A percentile compares a stretch with the other conserved stretches of the same genome.
These are phyloP conservation scores for Passiflora organensis DNA, from an alignment of 345 rosid genomes.

Conservation along the genomic window DNA sequence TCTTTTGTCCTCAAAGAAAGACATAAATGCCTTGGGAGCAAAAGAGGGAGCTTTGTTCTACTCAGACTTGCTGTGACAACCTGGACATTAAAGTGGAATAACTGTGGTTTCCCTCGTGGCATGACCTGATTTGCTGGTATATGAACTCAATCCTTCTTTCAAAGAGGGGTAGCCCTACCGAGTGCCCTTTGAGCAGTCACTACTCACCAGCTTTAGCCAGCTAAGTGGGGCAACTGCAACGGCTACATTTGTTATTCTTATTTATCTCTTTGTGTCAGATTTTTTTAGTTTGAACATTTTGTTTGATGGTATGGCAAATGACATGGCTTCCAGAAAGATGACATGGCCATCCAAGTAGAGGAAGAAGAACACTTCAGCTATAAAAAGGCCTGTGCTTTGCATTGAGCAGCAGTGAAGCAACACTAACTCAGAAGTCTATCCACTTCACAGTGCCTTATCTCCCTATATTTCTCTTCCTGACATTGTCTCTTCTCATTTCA, in stretches of 20 bases:
- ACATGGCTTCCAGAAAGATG: slow-evolving; percentile 30
- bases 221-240: slow-evolving; percentile 24
- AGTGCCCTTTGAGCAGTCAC: background rate
- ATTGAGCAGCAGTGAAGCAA: background rate
- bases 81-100: background rate
- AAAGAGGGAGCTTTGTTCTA: background rate
- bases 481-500: background rate
- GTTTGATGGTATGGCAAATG: slow-evolving; percentile 24
- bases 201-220: background rate
- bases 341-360: background rate
- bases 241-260: slow-evolving; percentile 33
- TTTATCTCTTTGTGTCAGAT: background rate
- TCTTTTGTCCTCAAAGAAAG: background rate
- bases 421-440: slow-evolving; percentile 10
- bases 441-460: background rate
- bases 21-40: background rate
- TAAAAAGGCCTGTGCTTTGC: slow-evolving; percentile 15
- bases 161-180: background rate
- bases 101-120: background rate
- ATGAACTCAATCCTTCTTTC: background rate
- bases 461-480: background rate
- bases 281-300: background rate
- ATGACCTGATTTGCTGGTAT: background rate
- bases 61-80: background rate
- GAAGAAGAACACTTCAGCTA: slow-evolving; percentile 18